Conservation (phyloP, 192 early-diverging fungal species). For the Gamsiella multidivaricata region DNA sequence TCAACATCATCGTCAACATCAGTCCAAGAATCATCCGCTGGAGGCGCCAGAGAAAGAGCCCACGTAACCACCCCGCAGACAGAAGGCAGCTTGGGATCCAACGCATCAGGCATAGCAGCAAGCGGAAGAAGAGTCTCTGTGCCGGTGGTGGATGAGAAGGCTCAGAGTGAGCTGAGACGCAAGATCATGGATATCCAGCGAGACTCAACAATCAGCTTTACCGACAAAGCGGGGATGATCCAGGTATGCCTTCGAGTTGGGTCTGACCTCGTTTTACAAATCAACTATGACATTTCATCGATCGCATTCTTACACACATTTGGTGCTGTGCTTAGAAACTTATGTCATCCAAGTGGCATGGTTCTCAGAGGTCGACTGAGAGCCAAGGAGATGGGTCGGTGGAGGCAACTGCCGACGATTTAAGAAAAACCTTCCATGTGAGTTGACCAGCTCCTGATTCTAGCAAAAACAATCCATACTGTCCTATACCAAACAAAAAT, state of each 20-base stretch:
- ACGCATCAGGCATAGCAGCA: background rate
- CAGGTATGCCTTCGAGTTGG: slow-evolving; percentile 65
- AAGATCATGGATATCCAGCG: slow-evolving; percentile 76
- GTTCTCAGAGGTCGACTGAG: slow-evolving; percentile 2
- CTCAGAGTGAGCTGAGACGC: slow-evolving; percentile 62
- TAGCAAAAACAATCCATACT: no score
- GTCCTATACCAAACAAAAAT: no score
- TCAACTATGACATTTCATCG: background rate
- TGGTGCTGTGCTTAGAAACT: slow-evolving; percentile 31
- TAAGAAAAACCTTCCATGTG: slow-evolving; percentile 61
- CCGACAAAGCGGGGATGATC: slow-evolving; percentile 76
- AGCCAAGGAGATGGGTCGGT: slow-evolving; percentile 9
- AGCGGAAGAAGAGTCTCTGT: slow-evolving; percentile 10
- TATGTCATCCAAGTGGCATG: slow-evolving; percentile 46
- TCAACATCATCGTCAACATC: background rate
- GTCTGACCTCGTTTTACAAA: background rate
- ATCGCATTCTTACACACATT: no score
- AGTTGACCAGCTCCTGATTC: no score
- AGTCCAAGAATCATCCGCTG: background rate
- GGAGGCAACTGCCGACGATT: slow-evolving; percentile 61
- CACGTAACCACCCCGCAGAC: background rate
- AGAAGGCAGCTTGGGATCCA: slow-evolving; percentile 4
- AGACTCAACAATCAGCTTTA: slow-evolving; percentile 59
- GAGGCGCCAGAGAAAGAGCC: background rate
- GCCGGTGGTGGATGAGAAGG: slow-evolving; percentile 45